phyloP scores from a whole-genome alignment of 2,329 filamentous ascomycete species.

The Basipetospora chlamydospora region DNA sequence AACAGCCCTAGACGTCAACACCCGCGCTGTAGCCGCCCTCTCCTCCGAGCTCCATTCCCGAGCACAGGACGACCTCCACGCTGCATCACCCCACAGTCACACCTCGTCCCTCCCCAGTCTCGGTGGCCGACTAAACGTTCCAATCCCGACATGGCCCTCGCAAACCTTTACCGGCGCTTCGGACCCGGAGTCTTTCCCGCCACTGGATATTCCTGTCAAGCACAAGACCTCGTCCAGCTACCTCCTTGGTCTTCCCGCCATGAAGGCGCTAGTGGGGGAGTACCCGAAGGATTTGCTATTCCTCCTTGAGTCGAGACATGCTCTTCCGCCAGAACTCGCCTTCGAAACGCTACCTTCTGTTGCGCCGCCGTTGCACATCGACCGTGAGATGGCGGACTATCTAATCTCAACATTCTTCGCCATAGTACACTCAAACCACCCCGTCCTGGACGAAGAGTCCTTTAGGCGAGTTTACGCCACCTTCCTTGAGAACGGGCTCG shows the following conservation, averaged over 20 bases:
- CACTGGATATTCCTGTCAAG: conserved; percentile 15
- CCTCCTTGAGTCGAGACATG: conserved; percentile 13
- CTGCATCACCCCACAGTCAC: conserved; percentile 10
- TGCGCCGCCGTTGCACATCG: conserved; percentile 3
- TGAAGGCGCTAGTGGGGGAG: conserved; percentile 16
- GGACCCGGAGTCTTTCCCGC: conserved; percentile 9
- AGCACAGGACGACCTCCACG: conserved; percentile 1
- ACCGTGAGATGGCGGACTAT: conserved; percentile 11
- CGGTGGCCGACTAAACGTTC: neutral
- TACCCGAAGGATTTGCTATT: conserved; percentile 16
- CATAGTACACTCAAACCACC: conserved; percentile 13
- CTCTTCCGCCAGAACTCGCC: conserved; percentile 12
- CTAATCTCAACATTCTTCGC: conserved; percentile 14
- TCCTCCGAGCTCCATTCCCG: conserved; percentile 6
- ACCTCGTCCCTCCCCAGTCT: conserved; percentile 5
- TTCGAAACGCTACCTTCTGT: conserved; percentile 6
- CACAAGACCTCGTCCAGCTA: conserved; percentile 17
- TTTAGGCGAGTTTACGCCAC: conserved; percentile 12
- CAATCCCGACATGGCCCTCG: conserved; percentile 5
- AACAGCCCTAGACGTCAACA: conserved; percentile 11
- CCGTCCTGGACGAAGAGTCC: conserved; percentile 14
- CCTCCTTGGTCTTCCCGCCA: conserved; percentile 13
- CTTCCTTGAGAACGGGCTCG: conserved; percentile 11
- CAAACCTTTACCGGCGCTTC: neutral
- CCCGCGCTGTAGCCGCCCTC: conserved; percentile 9